Percentiles rank a stretch among this genome's conserved stretches.
Evolutionary conservation across 306 rosid genomes (phyloP).

Genomic region (Vachellia collinsii): DNA sequence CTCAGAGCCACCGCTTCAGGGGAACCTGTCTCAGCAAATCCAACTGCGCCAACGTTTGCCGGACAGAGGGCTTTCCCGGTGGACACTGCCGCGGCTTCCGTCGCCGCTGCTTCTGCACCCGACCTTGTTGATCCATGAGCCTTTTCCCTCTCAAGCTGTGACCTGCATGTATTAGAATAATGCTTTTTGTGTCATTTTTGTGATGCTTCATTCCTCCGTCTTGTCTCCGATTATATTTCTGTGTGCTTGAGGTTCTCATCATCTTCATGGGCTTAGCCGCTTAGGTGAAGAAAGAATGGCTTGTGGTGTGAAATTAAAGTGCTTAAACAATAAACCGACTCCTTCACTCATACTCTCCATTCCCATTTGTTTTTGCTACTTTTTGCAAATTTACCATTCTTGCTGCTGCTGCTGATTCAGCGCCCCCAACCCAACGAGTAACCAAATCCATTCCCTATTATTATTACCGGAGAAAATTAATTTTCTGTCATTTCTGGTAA

Average conservation of each 20-base stretch:
- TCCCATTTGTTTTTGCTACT: not conserved
- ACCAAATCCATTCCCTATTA: no score
- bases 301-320: not conserved
- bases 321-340: not conserved
- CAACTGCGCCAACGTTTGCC: conserved; percentile 58
- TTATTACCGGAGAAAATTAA: no score
- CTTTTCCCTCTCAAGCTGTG: not conserved
- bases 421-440: no score
- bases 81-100: conserved; percentile 49
- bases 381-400: no score
- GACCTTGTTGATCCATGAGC: conserved; percentile 25
- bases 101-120: not conserved
- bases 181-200: not conserved
- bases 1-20: conserved; percentile 55
- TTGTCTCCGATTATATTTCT: not conserved
- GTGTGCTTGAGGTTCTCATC: not conserved
- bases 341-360: not conserved
- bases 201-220: not conserved
- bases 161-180: not conserved
- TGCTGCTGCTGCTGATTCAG: no score
- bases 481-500: no score
- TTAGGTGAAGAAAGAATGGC: not conserved
- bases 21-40: conserved; percentile 47
- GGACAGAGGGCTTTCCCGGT: conserved; percentile 51
- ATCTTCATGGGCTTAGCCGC: not conserved